Base-by-base conservation (phyloP, 805 yeast genomes). In the Yamadazyma philogaea region DNA sequence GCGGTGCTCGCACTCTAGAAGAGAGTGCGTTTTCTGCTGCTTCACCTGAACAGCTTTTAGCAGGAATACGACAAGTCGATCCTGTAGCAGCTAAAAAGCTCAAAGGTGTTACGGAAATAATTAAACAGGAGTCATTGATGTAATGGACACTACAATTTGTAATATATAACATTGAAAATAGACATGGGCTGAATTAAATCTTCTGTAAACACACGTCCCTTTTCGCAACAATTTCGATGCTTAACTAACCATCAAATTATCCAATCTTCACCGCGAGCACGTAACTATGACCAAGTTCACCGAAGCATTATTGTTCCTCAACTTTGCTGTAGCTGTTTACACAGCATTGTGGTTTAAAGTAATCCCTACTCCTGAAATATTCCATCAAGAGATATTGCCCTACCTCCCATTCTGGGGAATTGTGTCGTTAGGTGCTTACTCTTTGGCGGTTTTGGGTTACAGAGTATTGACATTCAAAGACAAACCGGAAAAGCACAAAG, bases 321-420 rank as follows among this genome's bases (percentile, higher is more conserved):
- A 73, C 47, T 65, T 75, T 17, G 53, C 70, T n/a, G 57, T 74
- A 5, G 74, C 82, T 2, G 56, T 79, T 6, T 83, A 83, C 63
- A 64, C 74, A 52, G 73, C 79, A 2, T 65, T 82, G 20, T 60
- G 59, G 45, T 50, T 68, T 14, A 81, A 81, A 12, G 71, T 74
- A 31, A 63, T 83, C 43, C 88, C 88, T 34, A 63, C 76, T 5
- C 68, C 79, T 7, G 61, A 58, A n/a, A 51, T 59, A 24, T 53
- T 82, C 51, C 74, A 70, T 37, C 54, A 65, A 20, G 80, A 80
- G 50, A 73, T 82, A 38, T 63, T 83, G 47, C 88, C 88, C 7
- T 81, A 71, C 50, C 59, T 83, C 45, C 89, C 89, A 26, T 81
- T 75, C 70, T 83, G 88, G 89, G 75, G 70, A 0, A 64, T 83